Evolutionary conservation across 257 asterid genomes (phyloP), one percentile per base, ranked within the genome.

Genomic region (Penstemon newberryi): DNA sequence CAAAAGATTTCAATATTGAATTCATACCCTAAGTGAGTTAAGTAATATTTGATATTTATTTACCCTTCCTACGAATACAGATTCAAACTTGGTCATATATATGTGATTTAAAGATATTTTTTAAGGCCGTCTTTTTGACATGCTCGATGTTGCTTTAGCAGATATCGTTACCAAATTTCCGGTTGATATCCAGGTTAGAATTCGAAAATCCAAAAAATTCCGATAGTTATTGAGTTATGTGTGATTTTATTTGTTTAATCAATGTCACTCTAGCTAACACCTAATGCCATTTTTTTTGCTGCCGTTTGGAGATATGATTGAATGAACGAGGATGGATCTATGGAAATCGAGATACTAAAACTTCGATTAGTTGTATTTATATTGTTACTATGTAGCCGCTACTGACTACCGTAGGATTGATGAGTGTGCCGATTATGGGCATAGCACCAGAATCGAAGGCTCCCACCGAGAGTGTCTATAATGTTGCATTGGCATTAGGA

Each of bases 381-480:
- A 94, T 61, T 94, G 99, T 62, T 94, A 94, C 66, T 91, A 91
- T 55, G 99, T 94, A 5, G 99, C 99, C 41, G 99, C n/a, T n/a
- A n/a, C n/a, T n/a, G n/a, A n/a, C 98, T 57, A 94, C 99, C 0
- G 99, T 94, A 1, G 99, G 98, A 68, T 70, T 94, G 83, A 94
- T 94, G 99, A 94, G 99, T 62, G 99, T 94, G 49, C 99, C 99
- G 0, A 74, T 94, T n/a, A n/a, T n/a, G n/a, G n/a, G n/a, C n/a
- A n/a, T n/a, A n/a, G n/a, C n/a, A n/a, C n/a, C n/a, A n/a, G 95
- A 89, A 55, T 94, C 99, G 18, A 81, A 81, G 69, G 96, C 98
- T 55, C 69, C 96, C 0, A 84, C 95, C 0, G 99, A 89, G 90
- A 86, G 89, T 8, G 97, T 91, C 9, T 94, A 94, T 55, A 91